Evolutionary conservation across 768 basidiomycete species (phyloP).

Genomic region (Cyclocybe aegerita): DNA sequence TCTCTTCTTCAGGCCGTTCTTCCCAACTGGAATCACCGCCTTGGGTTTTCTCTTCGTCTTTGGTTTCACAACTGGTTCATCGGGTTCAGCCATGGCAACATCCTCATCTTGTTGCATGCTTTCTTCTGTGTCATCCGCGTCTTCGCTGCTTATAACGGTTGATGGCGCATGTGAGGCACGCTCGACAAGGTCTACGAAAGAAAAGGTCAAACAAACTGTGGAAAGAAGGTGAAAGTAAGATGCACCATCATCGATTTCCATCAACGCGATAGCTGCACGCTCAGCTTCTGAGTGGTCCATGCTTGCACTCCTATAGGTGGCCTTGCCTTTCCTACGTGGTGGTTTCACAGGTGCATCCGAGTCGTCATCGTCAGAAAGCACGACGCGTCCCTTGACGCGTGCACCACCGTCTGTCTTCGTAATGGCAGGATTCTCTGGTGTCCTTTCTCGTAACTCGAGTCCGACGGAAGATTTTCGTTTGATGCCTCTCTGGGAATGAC

Average conservation of each 20-base stretch:
- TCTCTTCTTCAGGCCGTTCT: conserved; percentile 76
- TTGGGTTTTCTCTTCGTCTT: conserved; percentile 57
- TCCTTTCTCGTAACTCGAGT: conserved; percentile 14
- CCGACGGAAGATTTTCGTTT: conserved; percentile 46
- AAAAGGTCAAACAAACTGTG: neutral
- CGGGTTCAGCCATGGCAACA: conserved; percentile 36
- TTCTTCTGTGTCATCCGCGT: conserved; percentile 24
- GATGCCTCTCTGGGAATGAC: conserved; percentile 27
- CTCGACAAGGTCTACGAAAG: conserved; percentile 16
- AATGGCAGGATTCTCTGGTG: conserved; percentile 11
- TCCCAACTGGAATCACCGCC: conserved; percentile 69
- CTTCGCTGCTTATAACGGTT: conserved; percentile 14
- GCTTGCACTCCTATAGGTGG: conserved; percentile 24
- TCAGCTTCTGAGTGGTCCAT: conserved; percentile 40
- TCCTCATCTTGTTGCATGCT: conserved; percentile 29
- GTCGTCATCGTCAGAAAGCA: conserved; percentile 67
- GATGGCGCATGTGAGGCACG: conserved; percentile 17
- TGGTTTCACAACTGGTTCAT: conserved; percentile 34
- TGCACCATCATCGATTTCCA: conserved; percentile 21
- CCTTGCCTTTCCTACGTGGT: conserved; percentile 32
- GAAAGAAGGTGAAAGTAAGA: neutral
- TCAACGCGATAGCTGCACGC: conserved; percentile 34
- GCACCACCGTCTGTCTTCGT: conserved; percentile 18
- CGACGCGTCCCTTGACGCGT: conserved; percentile 44
- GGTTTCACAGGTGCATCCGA: conserved; percentile 34